Evolutionary conservation across 441 rosid species (phyloP).

Genomic region (Pelargonium australe): DNA sequence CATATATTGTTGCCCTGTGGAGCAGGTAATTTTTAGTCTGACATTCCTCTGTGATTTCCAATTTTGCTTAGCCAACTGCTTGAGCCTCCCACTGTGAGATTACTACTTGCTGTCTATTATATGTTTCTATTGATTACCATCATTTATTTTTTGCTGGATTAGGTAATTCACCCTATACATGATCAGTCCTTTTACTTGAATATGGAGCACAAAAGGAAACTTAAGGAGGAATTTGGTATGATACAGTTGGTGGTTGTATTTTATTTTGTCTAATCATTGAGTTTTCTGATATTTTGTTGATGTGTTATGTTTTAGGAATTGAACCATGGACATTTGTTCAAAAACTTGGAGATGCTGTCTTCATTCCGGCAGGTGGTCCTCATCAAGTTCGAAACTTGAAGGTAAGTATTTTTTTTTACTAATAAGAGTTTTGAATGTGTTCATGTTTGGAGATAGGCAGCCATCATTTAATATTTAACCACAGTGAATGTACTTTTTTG

Average conservation of each 20-base stretch:
- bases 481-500: neutral
- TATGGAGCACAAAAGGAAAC: constrained; percentile 3
- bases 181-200: constrained; percentile 5
- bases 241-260: neutral
- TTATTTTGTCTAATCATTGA: neutral
- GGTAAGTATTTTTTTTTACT: neutral
- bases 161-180: neutral
- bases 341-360: constrained; percentile 1
- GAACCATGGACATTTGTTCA: constrained; percentile 4
- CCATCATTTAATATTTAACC: too few relatives aligned
- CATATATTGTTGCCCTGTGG: neutral
- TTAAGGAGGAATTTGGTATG: neutral
- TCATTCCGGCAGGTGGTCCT: neutral
- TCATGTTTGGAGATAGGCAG: too few relatives aligned
- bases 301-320: neutral
- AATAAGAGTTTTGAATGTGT: too few relatives aligned
- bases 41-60: too few relatives aligned
- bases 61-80: too few relatives aligned
- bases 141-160: neutral
- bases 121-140: too few relatives aligned
- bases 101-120: too few relatives aligned
- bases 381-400: constrained; percentile 5
- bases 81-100: too few relatives aligned
- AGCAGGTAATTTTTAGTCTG: neutral
- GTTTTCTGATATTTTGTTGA: neutral